phyloP scores from a whole-genome alignment of 768 basidiomycete genomes.

The Pulveroboletus sp. region DNA sequence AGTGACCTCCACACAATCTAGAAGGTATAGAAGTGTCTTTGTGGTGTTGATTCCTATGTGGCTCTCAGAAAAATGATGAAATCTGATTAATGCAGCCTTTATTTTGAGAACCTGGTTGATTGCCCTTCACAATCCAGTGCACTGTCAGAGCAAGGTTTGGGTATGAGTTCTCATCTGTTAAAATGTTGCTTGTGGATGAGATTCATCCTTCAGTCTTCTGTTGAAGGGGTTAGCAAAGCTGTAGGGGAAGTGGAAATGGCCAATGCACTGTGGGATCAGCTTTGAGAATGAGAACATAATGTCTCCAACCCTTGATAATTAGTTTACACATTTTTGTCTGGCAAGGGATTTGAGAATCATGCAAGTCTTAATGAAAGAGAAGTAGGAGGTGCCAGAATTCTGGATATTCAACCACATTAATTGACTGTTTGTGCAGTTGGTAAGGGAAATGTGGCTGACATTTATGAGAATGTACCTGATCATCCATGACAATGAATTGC shows the following conservation, averaged over 20 bases:
- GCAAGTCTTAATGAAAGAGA: slow-evolving; percentile 21
- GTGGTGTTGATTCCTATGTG: slow-evolving; percentile 8
- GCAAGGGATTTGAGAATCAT: slow-evolving; percentile 26
- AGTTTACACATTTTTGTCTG: slow-evolving; percentile 16
- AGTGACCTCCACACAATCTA: not conserved
- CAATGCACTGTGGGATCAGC: slow-evolving; percentile 21
- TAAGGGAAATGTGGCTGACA: no score
- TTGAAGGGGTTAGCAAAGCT: not conserved
- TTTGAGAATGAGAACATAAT: slow-evolving; percentile 23
- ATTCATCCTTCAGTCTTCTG: not conserved
- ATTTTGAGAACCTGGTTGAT: slow-evolving; percentile 1
- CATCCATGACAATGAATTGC: not conserved
- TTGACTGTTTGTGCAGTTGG: no score
- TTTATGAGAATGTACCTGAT: not conserved
- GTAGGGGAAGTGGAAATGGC: not conserved
- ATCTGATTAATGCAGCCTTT: slow-evolving; percentile 9
- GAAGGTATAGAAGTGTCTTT: not conserved
- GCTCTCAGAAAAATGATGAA: slow-evolving; percentile 12
- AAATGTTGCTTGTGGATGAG: not conserved
- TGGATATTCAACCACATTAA: slow-evolving; percentile 27
- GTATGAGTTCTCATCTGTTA: not conserved
- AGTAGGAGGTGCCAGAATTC: slow-evolving; percentile 27
- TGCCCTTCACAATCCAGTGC: not conserved
- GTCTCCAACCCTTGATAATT: slow-evolving; percentile 22
- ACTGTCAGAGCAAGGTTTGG: not conserved